phyloP scores from a whole-genome alignment of 352 stramenopile genomes.

The Globisporangium canariense region DNA sequence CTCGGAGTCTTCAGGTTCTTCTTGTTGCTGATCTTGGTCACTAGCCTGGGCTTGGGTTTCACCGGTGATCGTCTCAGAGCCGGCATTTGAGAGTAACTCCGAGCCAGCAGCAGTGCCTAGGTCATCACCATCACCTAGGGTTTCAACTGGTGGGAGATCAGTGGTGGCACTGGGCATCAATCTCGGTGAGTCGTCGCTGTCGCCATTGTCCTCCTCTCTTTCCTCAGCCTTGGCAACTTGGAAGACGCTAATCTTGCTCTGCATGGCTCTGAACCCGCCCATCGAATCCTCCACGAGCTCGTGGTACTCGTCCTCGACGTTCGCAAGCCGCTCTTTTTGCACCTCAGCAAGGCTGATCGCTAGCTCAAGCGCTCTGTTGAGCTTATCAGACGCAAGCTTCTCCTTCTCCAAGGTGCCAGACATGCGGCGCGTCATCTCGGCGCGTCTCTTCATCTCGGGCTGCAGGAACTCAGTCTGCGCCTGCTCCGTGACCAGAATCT shows the following conservation, averaged over 20 bases:
- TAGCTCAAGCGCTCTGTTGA: slow-evolving; percentile 43
- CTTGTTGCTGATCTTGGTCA: not conserved
- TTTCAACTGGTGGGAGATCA: not conserved
- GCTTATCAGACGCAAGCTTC: slow-evolving; percentile 44
- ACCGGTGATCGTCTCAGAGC: not conserved
- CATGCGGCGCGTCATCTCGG: slow-evolving; percentile 44
- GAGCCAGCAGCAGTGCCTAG: not conserved
- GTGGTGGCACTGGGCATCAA: not conserved
- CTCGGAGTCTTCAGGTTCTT: not conserved
- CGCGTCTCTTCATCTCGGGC: slow-evolving; percentile 46
- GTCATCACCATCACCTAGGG: not conserved
- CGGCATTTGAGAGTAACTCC: not conserved
- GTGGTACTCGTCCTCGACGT: slow-evolving; percentile 52
- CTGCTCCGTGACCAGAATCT: slow-evolving; percentile 46
- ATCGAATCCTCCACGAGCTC: slow-evolving; percentile 39
- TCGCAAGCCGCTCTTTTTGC: slow-evolving; percentile 35
- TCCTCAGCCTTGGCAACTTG: slow-evolving; percentile 26
- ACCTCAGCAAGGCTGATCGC: slow-evolving; percentile 31
- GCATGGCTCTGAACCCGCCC: slow-evolving; percentile 25
- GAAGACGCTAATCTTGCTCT: slow-evolving; percentile 25
- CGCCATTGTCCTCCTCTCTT: not conserved
- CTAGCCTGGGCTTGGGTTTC: not conserved
- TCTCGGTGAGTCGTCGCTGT: too few relatives aligned
- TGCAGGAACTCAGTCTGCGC: slow-evolving; percentile 44
- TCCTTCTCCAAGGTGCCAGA: slow-evolving; percentile 63